Evolutionary conservation across 2,329 filamentous ascomycete species (phyloP).

Genomic region (Hypoxylon sp.): DNA sequence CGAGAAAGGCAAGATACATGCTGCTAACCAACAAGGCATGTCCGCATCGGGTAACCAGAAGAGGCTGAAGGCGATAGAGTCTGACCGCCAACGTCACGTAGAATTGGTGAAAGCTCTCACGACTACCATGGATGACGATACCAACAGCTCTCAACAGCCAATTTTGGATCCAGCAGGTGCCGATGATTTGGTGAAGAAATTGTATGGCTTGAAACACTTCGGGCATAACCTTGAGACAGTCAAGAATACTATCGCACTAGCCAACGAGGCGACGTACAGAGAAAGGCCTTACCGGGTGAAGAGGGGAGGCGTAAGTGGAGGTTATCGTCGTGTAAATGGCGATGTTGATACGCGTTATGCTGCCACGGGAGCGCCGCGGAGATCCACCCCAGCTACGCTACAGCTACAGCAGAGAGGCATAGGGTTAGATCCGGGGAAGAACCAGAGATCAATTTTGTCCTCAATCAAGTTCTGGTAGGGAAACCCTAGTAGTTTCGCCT

Average conservation of each 20-base stretch:
- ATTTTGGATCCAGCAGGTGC: neutral
- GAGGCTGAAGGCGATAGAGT: neutral
- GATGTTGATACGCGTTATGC: neutral
- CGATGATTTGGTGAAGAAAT: neutral
- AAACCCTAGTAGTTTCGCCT: neutral
- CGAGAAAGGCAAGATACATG: conserved; percentile 44
- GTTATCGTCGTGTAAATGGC: neutral
- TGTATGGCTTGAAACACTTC: conserved; percentile 1
- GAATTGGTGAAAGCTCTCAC: conserved; percentile 3
- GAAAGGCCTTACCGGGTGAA: conserved; percentile 1
- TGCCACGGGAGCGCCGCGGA: neutral
- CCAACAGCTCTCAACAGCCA: neutral
- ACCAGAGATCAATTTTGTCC: neutral
- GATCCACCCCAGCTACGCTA: neutral
- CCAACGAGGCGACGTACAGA: neutral
- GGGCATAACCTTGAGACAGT: neutral
- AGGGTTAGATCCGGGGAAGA: neutral
- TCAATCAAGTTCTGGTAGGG: conserved; percentile 1
- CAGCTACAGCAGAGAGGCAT: neutral
- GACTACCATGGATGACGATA: neutral
- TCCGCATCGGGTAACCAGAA: neutral
- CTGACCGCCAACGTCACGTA: conserved; percentile 1
- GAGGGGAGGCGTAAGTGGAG: neutral
- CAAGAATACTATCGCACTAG: neutral
- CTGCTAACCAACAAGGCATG: neutral